Evolutionary conservation across 495 filamentous ascomycete species (phyloP).

Genomic region (Aspergillus homomorphus): DNA sequence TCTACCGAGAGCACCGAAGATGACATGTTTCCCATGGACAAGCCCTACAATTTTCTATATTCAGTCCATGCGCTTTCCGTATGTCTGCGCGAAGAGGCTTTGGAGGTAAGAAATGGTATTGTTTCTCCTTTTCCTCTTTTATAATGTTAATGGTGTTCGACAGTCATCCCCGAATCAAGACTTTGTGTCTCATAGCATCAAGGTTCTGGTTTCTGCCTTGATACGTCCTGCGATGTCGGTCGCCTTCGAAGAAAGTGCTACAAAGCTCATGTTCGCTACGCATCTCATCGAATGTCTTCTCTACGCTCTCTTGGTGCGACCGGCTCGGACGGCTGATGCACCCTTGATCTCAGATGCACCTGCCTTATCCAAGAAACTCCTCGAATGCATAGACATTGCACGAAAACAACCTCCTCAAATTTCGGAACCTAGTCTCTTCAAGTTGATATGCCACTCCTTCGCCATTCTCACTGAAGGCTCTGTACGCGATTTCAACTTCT

Average conservation of each 20-base stretch:
- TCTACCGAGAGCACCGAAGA: conserved; percentile 49
- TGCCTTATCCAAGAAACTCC: conserved; percentile 28
- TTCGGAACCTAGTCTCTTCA: conserved; percentile 23
- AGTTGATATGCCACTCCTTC: conserved; percentile 53
- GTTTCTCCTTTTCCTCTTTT: not conserved
- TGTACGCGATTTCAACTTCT: conserved; percentile 55
- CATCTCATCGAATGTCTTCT: conserved; percentile 39
- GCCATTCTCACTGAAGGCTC: conserved; percentile 64
- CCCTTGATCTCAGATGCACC: conserved; percentile 20
- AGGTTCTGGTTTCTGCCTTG: conserved; percentile 39
- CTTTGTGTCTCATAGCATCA: conserved; percentile 46
- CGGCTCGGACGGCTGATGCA: conserved; percentile 9
- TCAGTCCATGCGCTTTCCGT: conserved; percentile 60
- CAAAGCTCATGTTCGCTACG: conserved; percentile 29
- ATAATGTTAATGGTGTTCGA: conserved; percentile 7
- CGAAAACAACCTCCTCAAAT: conserved; percentile 13
- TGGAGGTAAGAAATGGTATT: conserved; percentile 31
- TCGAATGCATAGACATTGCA: conserved; percentile 31
- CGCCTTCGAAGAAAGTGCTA: conserved; percentile 15
- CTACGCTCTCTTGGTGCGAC: conserved; percentile 25
- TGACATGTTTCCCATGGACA: conserved; percentile 63
- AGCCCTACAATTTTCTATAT: conserved; percentile 74
- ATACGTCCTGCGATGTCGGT: conserved; percentile 34
- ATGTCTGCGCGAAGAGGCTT: conserved; percentile 46
- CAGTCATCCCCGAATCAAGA: conserved; percentile 32